Conservation (phyloP, 2,329 filamentous ascomycete genomes). For the Diaporthe citrichinensis region DNA sequence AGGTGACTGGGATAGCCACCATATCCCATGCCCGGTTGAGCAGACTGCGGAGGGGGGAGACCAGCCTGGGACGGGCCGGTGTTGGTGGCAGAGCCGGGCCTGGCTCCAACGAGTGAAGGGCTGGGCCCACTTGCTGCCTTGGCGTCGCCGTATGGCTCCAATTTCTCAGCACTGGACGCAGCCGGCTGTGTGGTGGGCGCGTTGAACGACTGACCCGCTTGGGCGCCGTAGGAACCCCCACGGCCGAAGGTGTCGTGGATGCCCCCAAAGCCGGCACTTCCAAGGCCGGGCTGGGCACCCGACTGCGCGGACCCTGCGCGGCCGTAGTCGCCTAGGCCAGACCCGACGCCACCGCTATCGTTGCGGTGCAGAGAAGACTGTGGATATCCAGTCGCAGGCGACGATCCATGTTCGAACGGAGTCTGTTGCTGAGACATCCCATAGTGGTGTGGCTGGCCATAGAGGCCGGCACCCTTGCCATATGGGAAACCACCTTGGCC, state of each 20-base stretch:
- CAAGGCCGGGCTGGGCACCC: constrained; percentile 64
- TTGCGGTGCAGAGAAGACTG: constrained; percentile 67
- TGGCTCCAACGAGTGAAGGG: constrained; percentile 68
- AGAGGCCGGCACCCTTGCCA: constrained; percentile 67
- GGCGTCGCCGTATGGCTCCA: constrained; percentile 72
- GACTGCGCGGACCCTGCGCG: constrained; percentile 66
- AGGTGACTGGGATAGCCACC: constrained; percentile 70
- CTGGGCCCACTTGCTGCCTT: constrained; percentile 69
- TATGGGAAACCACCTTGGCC: constrained; percentile 70
- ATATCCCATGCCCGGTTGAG: constrained; percentile 69
- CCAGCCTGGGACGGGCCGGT: constrained; percentile 65
- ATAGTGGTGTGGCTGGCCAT: constrained; percentile 68
- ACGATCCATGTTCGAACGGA: constrained; percentile 69
- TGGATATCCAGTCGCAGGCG: constrained; percentile 66
- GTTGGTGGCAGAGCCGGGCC: constrained; percentile 72
- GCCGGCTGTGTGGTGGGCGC: constrained; percentile 63
- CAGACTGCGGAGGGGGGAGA: constrained; percentile 68
- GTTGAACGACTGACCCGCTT: constrained; percentile 67
- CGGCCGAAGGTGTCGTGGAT: constrained; percentile 70
- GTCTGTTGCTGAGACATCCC: constrained; percentile 69
- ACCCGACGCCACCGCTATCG: constrained; percentile 63
- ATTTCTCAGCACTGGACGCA: constrained; percentile 63
- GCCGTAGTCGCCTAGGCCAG: constrained; percentile 68
- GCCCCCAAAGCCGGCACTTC: constrained; percentile 65
- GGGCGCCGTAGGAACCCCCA: constrained; percentile 68